Conservation (phyloP, 768 basidiomycete species). For the Suillus subalutaceus region DNA sequence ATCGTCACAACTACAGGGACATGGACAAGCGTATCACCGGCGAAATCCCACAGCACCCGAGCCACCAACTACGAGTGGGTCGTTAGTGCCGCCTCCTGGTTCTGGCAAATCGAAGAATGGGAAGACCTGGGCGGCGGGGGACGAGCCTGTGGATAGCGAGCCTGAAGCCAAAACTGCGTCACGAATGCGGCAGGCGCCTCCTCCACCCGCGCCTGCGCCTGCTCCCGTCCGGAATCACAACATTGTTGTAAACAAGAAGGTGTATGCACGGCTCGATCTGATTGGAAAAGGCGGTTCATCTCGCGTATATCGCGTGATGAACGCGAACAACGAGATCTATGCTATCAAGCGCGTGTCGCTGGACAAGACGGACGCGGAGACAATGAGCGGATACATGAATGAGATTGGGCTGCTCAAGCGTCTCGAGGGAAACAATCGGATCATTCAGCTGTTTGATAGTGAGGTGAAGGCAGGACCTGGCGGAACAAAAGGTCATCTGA, state of each 20-base stretch:
- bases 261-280: conserved; percentile 83
- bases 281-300: conserved; percentile 95
- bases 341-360: conserved; percentile 93
- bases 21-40: conserved; percentile 49
- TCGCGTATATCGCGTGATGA: conserved; percentile 92
- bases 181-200: conserved; percentile 34
- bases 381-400: conserved; percentile 92
- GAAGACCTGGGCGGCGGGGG: conserved; percentile 50
- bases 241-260: conserved; percentile 63
- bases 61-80: conserved; percentile 45
- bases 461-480: conserved; percentile 72
- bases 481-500: conserved; percentile 71
- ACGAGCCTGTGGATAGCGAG: conserved; percentile 43
- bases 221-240: conserved; percentile 43
- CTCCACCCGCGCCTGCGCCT: conserved; percentile 33
- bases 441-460: conserved; percentile 90
- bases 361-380: conserved; percentile 86
- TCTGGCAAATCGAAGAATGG: conserved; percentile 30
- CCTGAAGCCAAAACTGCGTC: conserved; percentile 31
- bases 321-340: conserved; percentile 72
- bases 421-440: conserved; percentile 90
- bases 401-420: conserved; percentile 93
- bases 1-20: conserved; percentile 22
- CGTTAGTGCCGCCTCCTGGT: conserved; percentile 21
- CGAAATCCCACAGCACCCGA: conserved; percentile 76